Evolutionary conservation across 2,329 filamentous ascomycete species (phyloP).

Genomic region (Orbilia ellipsospora): DNA sequence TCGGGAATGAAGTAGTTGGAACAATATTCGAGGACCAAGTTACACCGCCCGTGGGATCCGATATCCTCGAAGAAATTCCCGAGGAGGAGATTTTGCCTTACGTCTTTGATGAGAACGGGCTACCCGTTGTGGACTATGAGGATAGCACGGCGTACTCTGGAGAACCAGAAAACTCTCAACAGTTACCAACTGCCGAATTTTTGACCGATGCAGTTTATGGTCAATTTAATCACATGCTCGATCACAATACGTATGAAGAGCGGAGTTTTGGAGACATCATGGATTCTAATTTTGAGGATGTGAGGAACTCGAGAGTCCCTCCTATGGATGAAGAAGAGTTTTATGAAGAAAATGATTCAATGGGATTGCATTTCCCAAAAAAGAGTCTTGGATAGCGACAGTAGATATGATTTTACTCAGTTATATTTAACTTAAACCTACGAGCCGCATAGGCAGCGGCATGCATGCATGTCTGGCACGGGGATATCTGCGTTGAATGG

Average conservation of each 20-base stretch:
- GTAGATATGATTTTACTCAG: too few species aligned
- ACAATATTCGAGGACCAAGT: not conserved
- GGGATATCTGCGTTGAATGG: too few species aligned
- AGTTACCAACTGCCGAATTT: not conserved
- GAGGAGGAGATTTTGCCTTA: not conserved
- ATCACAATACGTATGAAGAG: not conserved
- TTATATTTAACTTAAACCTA: too few species aligned
- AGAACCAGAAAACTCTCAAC: not conserved
- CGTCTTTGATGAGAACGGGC: not conserved
- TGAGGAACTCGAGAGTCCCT: too few species aligned
- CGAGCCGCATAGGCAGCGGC: too few species aligned
- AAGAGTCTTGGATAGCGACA: too few species aligned
- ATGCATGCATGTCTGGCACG: too few species aligned
- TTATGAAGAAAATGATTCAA: too few species aligned
- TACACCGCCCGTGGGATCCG: not conserved
- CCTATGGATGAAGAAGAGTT: too few species aligned
- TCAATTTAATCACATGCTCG: not conserved
- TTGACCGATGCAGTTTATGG: not conserved
- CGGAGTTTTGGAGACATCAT: too few species aligned
- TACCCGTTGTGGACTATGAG: not conserved
- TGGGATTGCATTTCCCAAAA: too few species aligned
- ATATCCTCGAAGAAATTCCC: conserved; percentile 15
- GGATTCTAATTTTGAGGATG: too few species aligned
- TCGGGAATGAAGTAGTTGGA: not conserved
- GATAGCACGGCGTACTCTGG: not conserved